Conservation (phyloP, 805 yeast genomes). For the Starmerella scarabaei region DNA sequence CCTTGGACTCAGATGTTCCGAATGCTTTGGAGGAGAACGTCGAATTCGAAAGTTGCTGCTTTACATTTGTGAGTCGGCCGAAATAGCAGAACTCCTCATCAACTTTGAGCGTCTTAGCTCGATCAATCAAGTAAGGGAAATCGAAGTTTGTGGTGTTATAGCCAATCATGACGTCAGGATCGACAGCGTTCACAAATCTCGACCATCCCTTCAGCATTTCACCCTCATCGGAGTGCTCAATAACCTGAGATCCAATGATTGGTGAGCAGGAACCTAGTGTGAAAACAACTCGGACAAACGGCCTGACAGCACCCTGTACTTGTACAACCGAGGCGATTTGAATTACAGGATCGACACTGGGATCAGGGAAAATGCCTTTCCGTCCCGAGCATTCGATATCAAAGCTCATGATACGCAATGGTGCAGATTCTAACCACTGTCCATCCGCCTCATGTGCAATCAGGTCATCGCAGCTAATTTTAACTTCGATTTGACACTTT, state of each 20-base stretch:
- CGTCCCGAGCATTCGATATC: constrained; percentile 99
- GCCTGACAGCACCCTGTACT: constrained; percentile 66
- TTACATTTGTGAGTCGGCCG: constrained; percentile 55
- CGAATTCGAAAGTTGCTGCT: constrained; percentile 69
- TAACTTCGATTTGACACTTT: constrained; percentile 74
- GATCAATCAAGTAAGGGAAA: constrained; percentile 78
- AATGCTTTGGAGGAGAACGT: constrained; percentile 88
- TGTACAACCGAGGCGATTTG: constrained; percentile 95
- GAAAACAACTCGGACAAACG: constrained; percentile 88
- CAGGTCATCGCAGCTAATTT: constrained; percentile 52
- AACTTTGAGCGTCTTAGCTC: constrained; percentile 64
- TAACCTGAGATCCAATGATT: constrained; percentile 85
- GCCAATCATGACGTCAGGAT: constrained; percentile 95
- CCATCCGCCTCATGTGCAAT: constrained; percentile 82
- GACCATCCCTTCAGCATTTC: constrained; percentile 81
- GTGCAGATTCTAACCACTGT: constrained; percentile 86
- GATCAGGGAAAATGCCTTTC: constrained; percentile 91
- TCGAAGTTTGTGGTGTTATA: constrained; percentile 92
- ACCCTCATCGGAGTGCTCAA: constrained; percentile 57
- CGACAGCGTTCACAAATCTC: constrained; percentile 69
- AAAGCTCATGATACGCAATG: constrained; percentile 80
- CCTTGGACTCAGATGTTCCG: constrained; percentile 89
- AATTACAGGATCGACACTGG: constrained; percentile 84
- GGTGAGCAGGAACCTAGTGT: constrained; percentile 85
- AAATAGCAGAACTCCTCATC: constrained; percentile 62